Percentiles rank a stretch among this genome's conserved stretches.
Evolutionary conservation across 1,284 basidiomycete genomes (phyloP).

Genomic region (Stygiomarasmius scandens): DNA sequence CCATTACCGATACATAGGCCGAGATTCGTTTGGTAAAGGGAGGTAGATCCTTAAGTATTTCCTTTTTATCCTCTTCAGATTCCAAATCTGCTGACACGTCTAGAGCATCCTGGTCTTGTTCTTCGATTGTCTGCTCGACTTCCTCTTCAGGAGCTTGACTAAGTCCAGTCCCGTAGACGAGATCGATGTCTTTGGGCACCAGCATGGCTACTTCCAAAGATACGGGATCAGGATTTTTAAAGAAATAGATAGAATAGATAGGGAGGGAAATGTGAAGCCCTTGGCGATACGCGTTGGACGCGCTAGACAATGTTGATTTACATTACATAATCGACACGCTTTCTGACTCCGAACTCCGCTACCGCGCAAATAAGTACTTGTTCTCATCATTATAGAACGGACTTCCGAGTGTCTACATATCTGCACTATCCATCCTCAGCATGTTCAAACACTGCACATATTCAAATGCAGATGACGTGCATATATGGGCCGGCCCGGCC

Average conservation of each 20-base stretch:
- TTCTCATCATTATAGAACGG: too few relatives aligned
- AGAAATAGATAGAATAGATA: background rate
- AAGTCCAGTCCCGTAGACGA: background rate
- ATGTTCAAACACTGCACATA: too few relatives aligned
- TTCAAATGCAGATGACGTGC: too few relatives aligned
- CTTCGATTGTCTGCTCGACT: background rate
- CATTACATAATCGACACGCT: background rate
- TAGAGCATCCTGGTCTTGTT: background rate
- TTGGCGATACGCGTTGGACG: background rate
- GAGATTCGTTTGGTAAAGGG: background rate
- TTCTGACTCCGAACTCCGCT: background rate
- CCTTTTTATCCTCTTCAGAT: background rate
- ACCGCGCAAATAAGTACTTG: too few relatives aligned
- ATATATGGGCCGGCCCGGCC: too few relatives aligned
- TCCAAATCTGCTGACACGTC: background rate
- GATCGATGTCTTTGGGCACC: background rate
- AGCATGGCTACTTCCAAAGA: background rate
- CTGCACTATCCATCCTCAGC: too few relatives aligned
- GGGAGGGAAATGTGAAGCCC: background rate
- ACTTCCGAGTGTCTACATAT: too few relatives aligned
- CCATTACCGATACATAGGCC: constrained; percentile 14
- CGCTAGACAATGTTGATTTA: background rate
- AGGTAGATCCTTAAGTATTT: background rate
- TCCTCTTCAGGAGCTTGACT: background rate
- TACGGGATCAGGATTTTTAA: background rate